These are phyloP conservation scores for Arabidopsis hybrid DNA, from an alignment of 441 rosid species.

Conservation along the genomic window DNA sequence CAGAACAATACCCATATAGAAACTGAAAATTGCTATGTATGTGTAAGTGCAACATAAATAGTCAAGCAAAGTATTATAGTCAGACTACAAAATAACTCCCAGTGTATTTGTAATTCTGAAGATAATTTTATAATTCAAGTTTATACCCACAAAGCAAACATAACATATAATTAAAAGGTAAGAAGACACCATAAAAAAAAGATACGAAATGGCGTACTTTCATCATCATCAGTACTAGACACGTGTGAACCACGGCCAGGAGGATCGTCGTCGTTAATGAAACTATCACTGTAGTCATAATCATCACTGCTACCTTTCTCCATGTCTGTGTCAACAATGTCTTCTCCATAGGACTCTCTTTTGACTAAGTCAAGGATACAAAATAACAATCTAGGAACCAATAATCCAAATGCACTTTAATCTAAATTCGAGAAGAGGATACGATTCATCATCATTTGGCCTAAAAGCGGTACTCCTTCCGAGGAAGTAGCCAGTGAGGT, in stretches of 20 bases:
- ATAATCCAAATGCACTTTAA: neutral
- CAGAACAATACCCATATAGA: constrained; percentile 8
- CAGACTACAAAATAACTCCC: neutral
- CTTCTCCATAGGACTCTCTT: constrained; percentile 88
- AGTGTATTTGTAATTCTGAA: constrained; percentile 10
- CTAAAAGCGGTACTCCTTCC: constrained; percentile 20
- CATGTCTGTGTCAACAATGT: constrained; percentile 67
- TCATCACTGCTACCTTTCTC: constrained; percentile 67
- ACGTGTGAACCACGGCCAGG: constrained; percentile 45
- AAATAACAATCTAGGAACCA: constrained; percentile 5
- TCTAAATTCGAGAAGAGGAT: constrained; percentile 48
- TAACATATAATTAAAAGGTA: neutral
- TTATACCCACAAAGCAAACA: constrained; percentile 25
- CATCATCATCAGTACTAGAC: constrained; percentile 43
- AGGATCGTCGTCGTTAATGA: constrained; percentile 65
- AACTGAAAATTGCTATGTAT: neutral
- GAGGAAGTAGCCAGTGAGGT: constrained; percentile 75
- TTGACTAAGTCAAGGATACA: constrained; percentile 46
- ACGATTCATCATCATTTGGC: constrained; percentile 58
- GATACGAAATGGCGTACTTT: constrained; percentile 43
- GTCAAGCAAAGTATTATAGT: constrained; percentile 1
- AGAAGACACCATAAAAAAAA: constrained; percentile 4
- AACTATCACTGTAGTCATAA: constrained; percentile 68
- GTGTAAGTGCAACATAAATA: constrained; percentile 1
- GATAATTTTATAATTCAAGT: constrained; percentile 9